Percentiles rank a stretch among this genome's conserved stretches.
phyloP scores from a whole-genome alignment of 2,329 filamentous ascomycete genomes.

The Arthroderma sp. region DNA sequence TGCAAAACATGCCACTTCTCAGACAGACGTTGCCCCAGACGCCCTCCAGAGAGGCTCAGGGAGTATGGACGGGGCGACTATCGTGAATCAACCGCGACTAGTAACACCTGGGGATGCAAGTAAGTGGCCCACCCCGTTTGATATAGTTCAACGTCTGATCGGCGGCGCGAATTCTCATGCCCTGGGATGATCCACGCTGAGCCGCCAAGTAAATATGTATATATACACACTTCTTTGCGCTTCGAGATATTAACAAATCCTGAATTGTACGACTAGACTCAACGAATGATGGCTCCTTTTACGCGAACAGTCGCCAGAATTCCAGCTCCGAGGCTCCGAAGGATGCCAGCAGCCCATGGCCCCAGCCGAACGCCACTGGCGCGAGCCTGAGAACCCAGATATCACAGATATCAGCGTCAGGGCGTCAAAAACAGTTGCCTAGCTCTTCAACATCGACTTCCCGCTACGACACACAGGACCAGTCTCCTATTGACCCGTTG shows the following conservation, averaged over 20 bases:
- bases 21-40: not conserved
- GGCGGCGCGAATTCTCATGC: not conserved
- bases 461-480: conserved; percentile 1
- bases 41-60: not conserved
- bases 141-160: not conserved
- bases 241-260: not conserved
- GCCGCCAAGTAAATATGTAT: not conserved
- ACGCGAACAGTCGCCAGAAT: not conserved
- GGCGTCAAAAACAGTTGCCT: not conserved
- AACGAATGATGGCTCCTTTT: not conserved
- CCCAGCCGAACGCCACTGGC: not conserved
- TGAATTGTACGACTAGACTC: not conserved
- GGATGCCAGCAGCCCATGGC: not conserved
- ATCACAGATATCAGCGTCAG: not conserved
- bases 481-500: conserved; percentile 47
- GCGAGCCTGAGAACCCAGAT: not conserved
- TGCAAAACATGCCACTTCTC: not conserved
- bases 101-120: not conserved
- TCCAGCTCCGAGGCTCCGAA: not conserved
- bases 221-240: not conserved
- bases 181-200: not conserved
- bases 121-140: not conserved
- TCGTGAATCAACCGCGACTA: not conserved
- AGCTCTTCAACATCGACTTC: not conserved
- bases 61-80: not conserved